Base-by-base conservation (phyloP, 352 stramenopile species). In the Globisporangium barbulae region DNA sequence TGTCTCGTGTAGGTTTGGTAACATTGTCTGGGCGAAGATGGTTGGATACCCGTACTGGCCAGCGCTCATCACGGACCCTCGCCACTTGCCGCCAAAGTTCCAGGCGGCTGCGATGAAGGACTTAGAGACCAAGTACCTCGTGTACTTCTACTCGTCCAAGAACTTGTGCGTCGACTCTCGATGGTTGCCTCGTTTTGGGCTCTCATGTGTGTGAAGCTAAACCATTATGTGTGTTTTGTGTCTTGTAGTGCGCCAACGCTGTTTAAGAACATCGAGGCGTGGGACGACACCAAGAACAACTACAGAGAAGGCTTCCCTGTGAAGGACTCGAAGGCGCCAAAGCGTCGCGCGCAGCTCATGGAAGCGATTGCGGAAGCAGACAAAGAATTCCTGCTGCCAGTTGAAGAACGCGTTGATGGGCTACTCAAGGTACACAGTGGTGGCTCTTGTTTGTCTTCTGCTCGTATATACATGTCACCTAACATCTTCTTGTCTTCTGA, bases 21-120 rank as follows among this genome's bases (percentile, higher is more conserved):
- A 81, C 58, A 85, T 94, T 49, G 81, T 86, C 53, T 94, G 86
- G 86, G 82, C 76, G n/a, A 90, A 88, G 58, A 94, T 94, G 83
- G 73, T 71, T 8, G 78, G 86, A 3, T 94, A 85, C 56, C 86
- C 86, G 42, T 94, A 87, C 71, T 94, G 86, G 86, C 86, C 86
- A 22, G 83, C 73, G 30, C 68, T 93, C 48, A 89, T 94, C 59
- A 81, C 75, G 21, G 81, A 93, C 53, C 86, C 84, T 21, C 70
- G 76, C 0, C 64, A 78, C 30, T 50, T 93, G 53, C 70, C 76
- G 2, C 1, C 22, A n/a, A 78, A 81, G n/a, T 56, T 83, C 5
- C 82, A 89, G 47, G 64, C 72, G 9, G 63, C 53, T 6, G 79
- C 73, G 2, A 39, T 87, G 45, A 89, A 90, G 60, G 64, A 73